These are phyloP conservation scores for Neocucurbitaria cava DNA, from an alignment of 2,329 filamentous ascomycete species.

Conservation along the genomic window DNA sequence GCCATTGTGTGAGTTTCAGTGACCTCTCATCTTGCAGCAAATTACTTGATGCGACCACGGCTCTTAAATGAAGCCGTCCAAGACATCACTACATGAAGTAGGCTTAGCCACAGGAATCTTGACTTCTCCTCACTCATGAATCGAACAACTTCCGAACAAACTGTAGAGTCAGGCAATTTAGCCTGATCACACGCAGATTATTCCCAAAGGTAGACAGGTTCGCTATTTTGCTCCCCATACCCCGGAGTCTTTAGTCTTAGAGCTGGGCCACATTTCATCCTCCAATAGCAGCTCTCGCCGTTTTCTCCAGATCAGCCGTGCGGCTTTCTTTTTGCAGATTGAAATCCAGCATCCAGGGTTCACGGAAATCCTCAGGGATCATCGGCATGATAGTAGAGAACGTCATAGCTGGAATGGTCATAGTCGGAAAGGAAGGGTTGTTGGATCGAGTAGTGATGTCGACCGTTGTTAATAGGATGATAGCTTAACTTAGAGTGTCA, in stretches of 20 bases:
- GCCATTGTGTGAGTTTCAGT: neutral
- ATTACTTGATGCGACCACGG: neutral
- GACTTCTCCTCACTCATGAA: neutral
- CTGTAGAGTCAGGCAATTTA: neutral
- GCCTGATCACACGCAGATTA: constrained; percentile 1
- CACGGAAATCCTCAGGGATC: neutral
- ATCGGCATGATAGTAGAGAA: neutral
- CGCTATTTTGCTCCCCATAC: neutral
- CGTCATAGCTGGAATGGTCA: neutral
- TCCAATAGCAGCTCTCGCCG: neutral
- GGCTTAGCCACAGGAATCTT: neutral
- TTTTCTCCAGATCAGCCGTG: neutral
- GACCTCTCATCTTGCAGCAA: neutral
- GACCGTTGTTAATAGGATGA: neutral
- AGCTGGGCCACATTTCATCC: neutral
- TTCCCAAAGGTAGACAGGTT: neutral
- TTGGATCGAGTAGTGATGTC: neutral
- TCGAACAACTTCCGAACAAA: neutral
- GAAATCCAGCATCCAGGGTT: neutral
- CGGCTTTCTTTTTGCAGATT: neutral
- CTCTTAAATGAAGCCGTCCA: neutral
- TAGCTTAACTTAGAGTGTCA: no score
- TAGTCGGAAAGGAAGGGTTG: neutral
- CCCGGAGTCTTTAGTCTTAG: neutral
- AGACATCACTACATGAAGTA: neutral